Evolutionary conservation across 2,329 filamentous ascomycete genomes (phyloP).

Genomic region (Metarhizium brunneum): DNA sequence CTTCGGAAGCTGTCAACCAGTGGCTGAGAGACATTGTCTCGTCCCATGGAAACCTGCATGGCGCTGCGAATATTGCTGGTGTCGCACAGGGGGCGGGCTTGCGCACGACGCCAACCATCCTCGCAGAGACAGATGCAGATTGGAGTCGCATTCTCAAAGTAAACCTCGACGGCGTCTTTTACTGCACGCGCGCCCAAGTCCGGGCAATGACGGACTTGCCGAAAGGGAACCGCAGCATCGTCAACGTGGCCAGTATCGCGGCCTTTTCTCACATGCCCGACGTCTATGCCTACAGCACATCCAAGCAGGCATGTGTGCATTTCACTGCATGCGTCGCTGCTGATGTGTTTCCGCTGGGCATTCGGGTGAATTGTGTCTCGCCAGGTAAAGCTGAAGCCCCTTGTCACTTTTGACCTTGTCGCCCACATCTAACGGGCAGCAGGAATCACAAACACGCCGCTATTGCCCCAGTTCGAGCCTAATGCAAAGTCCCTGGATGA

Average conservation of each 20-base stretch:
- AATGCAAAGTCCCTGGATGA: no score
- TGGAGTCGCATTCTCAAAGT: slow-evolving; percentile 1
- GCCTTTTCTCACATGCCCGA: slow-evolving; percentile 3
- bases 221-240: not conserved
- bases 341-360: not conserved
- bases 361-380: not conserved
- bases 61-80: slow-evolving; percentile 1
- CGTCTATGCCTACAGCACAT: slow-evolving; percentile 2
- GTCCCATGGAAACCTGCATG: not conserved
- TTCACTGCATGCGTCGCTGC: slow-evolving; percentile 1
- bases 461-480: no score
- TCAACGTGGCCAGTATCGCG: slow-evolving; percentile 2
- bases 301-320: slow-evolving; percentile 1
- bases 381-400: no score
- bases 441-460: no score
- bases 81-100: slow-evolving; percentile 1
- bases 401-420: no score
- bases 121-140: not conserved
- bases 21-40: no score
- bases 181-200: slow-evolving; percentile 1
- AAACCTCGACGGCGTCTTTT: slow-evolving; percentile 1
- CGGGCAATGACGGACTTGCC: slow-evolving; percentile 1
- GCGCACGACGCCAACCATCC: not conserved
- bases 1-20: no score
- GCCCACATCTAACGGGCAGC: no score